These are phyloP conservation scores for Podaxis pistillaris DNA, from an alignment of 768 basidiomycete genomes.

Conservation along the genomic window DNA sequence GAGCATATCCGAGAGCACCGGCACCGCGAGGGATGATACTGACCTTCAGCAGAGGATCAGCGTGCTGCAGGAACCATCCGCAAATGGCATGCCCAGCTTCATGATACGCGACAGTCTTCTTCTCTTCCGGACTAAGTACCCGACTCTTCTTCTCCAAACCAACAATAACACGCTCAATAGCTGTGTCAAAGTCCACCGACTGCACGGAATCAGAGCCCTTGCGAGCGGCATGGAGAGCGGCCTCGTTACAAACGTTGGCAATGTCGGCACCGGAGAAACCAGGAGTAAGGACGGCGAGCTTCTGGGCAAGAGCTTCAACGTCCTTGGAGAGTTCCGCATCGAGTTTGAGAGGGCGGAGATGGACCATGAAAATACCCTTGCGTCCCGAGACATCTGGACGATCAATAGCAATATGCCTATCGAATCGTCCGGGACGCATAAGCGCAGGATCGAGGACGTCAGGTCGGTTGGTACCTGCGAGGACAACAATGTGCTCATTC, in stretches of 20 bases:
- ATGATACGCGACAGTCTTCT: constrained; percentile 98
- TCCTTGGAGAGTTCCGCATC: constrained; percentile 49
- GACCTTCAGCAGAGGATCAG: constrained; percentile 95
- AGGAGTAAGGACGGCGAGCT: constrained; percentile 93
- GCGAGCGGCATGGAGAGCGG: constrained; percentile 92
- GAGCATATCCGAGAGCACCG: constrained; percentile 95
- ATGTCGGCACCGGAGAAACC: constrained; percentile 99
- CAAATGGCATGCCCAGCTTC: constrained; percentile 99
- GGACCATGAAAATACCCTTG: constrained; percentile 91
- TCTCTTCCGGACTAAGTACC: constrained; percentile 92
- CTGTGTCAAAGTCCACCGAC: constrained; percentile 90
- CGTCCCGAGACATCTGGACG: constrained; percentile 93
- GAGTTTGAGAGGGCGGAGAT: constrained; percentile 81
- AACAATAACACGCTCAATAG: constrained; percentile 97
- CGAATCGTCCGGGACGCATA: constrained; percentile 97
- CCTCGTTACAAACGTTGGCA: constrained; percentile 98
- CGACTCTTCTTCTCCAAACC: constrained; percentile 95
- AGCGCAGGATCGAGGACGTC: constrained; percentile 96
- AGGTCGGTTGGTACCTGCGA: constrained; percentile 95
- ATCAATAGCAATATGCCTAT: constrained; percentile 94
- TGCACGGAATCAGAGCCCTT: constrained; percentile 74
- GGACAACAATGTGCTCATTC: constrained; percentile 93
- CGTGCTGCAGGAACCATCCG: constrained; percentile 98
- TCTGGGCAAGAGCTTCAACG: constrained; percentile 70
- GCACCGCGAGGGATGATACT: constrained; percentile 97